Conservation (phyloP, 1,284 basidiomycete genomes). For the Marasmius sp. region DNA sequence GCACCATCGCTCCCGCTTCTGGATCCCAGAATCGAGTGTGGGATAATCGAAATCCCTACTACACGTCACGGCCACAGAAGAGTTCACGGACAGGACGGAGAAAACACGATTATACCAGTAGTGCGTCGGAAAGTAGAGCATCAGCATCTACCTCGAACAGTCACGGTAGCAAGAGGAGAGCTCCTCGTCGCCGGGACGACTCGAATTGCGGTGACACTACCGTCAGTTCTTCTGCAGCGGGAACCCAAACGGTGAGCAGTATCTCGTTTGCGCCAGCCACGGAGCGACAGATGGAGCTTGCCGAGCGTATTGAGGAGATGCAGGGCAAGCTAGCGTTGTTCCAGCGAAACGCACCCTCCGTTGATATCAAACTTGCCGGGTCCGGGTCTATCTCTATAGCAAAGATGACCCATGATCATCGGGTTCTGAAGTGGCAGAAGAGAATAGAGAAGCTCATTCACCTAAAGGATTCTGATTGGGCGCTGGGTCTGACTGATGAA, state of each 20-base stretch:
- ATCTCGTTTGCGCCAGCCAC: constrained; percentile 10
- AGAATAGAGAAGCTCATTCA: not conserved
- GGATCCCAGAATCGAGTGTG: not conserved
- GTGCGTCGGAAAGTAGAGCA: too few species aligned
- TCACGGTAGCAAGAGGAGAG: too few species aligned
- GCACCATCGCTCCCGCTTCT: not conserved
- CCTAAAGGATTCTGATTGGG: constrained; percentile 1
- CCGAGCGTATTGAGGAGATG: constrained; percentile 11
- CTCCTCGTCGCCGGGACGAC: too few species aligned
- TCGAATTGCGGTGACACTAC: too few species aligned
- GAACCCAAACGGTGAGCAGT: constrained; percentile 8
- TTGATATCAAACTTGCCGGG: not conserved
- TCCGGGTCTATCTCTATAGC: constrained; percentile 5
- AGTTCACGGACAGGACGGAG: not conserved
- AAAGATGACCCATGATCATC: constrained; percentile 13
- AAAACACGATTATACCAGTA: too few species aligned
- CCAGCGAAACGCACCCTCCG: not conserved
- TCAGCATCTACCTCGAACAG: too few species aligned
- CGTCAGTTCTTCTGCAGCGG: not conserved
- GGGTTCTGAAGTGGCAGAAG: constrained; percentile 5
- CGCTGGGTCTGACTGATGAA: not conserved
- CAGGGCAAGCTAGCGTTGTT: constrained; percentile 5
- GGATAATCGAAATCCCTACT: not conserved
- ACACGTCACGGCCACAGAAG: not conserved
- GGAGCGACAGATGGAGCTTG: constrained; percentile 14